phyloP scores from a whole-genome alignment of 306 rosid species.

The Gleditsia sinensis region DNA sequence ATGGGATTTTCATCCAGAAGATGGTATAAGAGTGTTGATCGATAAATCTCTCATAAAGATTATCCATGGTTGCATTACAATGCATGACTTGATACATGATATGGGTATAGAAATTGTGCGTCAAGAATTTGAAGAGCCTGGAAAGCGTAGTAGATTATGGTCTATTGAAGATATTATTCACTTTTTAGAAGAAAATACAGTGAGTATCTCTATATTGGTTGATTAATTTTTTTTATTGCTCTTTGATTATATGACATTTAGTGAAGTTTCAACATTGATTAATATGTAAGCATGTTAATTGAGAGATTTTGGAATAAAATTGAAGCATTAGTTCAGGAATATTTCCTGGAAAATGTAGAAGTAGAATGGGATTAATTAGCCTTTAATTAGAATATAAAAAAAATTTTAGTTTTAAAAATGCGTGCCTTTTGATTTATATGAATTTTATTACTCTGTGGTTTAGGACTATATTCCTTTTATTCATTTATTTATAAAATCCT shows the following conservation, averaged over 20 bases:
- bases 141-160: not conserved
- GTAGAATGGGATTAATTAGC: too few species aligned
- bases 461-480: not conserved
- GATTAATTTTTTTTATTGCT: not conserved
- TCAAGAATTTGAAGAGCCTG: not conserved
- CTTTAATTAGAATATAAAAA: too few species aligned
- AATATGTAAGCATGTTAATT: too few species aligned
- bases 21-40: not conserved
- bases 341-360: too few species aligned
- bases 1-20: not conserved
- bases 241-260: too few species aligned
- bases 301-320: too few species aligned
- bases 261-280: too few species aligned
- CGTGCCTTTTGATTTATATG: not conserved
- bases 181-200: not conserved
- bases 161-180: not conserved
- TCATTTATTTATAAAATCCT: too few species aligned
- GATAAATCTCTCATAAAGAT: not conserved
- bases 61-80: not conserved
- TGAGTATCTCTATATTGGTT: not conserved
- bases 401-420: too few species aligned
- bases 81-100: not conserved
- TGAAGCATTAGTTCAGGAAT: too few species aligned
- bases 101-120: conserved; percentile 11
- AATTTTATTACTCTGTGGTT: too few species aligned